Base-by-base conservation (phyloP, 2,329 filamentous ascomycete genomes). In the Sarocladium strictum region DNA sequence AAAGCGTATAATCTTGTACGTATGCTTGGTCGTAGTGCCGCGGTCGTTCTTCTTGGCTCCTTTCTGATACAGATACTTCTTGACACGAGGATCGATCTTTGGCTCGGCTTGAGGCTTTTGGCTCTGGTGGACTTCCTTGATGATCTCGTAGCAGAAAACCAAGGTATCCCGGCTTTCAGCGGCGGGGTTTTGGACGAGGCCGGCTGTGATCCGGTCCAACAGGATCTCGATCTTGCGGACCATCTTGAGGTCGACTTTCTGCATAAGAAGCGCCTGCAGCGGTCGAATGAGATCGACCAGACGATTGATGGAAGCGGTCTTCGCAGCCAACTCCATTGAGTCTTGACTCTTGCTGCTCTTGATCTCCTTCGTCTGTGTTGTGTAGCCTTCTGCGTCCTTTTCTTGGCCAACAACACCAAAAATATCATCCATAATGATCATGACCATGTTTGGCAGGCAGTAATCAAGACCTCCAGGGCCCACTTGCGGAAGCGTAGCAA, bases 301-400 rank as follows among this genome's bases (percentile, higher is more conserved):
- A 55, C 85, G 83, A 53, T 72, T 76, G 23, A 97, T 77, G 1
- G 91, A 93, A 1, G 90, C 86, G 49, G 86, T 91, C 64, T 86
- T 89, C 24, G 94, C 88, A 59, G 97, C 79, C 15, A 97, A 77
- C 68, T 97, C 93, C 86, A 97, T 95, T 0, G 94, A 96, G 66
- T 99, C 95, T 64, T 92, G 96, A 66, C 92, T 97, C 76, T 97
- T 99, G 76, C 89, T 97, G 69, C 89, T 94, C 75, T 96, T 97
- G 55, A 99, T 87, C 72, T 99, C 94, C 70, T 95, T 96, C 86
- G 95, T 97, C 69, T 93, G 89, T 67, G 85, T 96, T 55, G 87
- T 86, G 67, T 99, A 99, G 53, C 92, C 94, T 62, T 97, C 91
- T 0, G 93, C 93, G 63, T 99, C 94, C 70, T 99, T 99, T 66